Evolutionary conservation across 192 early-diverging fungal genomes (phyloP), one percentile per base, ranked within the genome.

Genomic region (Coemansia aciculifera): DNA sequence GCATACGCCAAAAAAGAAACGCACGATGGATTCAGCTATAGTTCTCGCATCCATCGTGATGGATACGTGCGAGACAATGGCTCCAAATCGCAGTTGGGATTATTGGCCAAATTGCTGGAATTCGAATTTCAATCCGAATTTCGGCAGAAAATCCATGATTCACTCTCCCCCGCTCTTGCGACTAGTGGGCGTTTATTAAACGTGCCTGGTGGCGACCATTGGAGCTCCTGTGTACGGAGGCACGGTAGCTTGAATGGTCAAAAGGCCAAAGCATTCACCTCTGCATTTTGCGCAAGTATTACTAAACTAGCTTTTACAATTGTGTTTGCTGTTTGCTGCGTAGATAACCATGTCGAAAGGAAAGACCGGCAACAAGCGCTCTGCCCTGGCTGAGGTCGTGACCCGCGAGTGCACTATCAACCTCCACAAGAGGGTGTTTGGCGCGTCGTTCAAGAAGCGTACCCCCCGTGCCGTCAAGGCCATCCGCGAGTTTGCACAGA

Each of bases 321-420:
- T 42, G 5, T 42, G 40, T 4, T 31, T 56, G 52, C 27, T 56
- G 24, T 31, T 27, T 52, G 46, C 23, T 54, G 37, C 15, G 34
- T 69, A 69, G 62, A 60, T 60, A 60, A 56, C 78, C 80, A 92
- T 93, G 91, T 88, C 87, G 82, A 92, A 92, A 84, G 86, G 88
- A 84, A 88, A 87, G 83, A 60, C 79, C 59, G 71, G 71, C 70
- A 88, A 87, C 83, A 89, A 92, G 89, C 90, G 91, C 78, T 92
- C 90, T 63, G 90, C 90, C 62, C 85, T 92, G 74, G 81, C 87
- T 79, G 90, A 94, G 87, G 95, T 95, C 74, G 91, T 98, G 75
- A 96, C 95, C 74, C 90, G 95, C 78, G 97, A 99, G 77, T 97
- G 95, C 92, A 99, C 97, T 80, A 99, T 99, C 85, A 94, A 99